Percentiles rank a stretch among this genome's conserved stretches.
Conservation (phyloP, 1,284 basidiomycete species). For the Laetiporus sulphureus region DNA sequence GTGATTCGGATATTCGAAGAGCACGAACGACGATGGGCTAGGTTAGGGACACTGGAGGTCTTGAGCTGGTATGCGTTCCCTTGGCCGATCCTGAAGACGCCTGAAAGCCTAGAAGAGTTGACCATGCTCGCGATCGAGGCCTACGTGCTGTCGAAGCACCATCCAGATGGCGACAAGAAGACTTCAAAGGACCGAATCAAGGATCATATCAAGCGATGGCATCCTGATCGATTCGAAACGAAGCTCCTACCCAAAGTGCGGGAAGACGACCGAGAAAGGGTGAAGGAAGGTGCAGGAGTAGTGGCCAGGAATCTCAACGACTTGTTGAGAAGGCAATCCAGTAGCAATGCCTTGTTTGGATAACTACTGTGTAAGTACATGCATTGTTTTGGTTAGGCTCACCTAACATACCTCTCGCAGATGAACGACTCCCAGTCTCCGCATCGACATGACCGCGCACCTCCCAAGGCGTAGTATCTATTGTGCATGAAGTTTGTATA, state of each 20-base stretch:
- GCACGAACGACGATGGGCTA: conserved; percentile 54
- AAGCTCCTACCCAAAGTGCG: conserved; percentile 37
- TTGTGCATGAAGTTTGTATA: no score
- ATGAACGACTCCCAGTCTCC: conserved; percentile 13
- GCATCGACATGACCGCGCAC: no score
- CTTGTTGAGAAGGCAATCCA: conserved; percentile 25
- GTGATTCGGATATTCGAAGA: conserved; percentile 42
- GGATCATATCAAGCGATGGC: conserved; percentile 47
- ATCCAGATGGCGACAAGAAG: conserved; percentile 41
- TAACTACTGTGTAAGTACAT: conserved; percentile 18
- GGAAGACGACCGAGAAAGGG: conserved; percentile 34
- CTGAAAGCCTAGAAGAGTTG: conserved; percentile 50
- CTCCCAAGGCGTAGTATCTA: no score
- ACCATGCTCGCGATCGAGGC: conserved; percentile 45
- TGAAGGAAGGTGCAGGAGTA: conserved; percentile 34
- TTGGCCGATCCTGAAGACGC: conserved; percentile 60
- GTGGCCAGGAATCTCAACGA: conserved; percentile 53
- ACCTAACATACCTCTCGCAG: conserved; percentile 10
- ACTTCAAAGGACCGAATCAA: conserved; percentile 52
- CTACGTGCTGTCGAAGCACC: conserved; percentile 52
- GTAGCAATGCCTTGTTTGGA: conserved; percentile 15
- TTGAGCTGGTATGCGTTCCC: conserved; percentile 57
- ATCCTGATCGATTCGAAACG: conserved; percentile 37
- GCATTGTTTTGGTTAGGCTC: not conserved
- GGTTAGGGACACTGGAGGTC: conserved; percentile 28